These are phyloP conservation scores for Cladosporium sp. DNA, from an alignment of 2,329 filamentous ascomycete species.

Conservation along the genomic window DNA sequence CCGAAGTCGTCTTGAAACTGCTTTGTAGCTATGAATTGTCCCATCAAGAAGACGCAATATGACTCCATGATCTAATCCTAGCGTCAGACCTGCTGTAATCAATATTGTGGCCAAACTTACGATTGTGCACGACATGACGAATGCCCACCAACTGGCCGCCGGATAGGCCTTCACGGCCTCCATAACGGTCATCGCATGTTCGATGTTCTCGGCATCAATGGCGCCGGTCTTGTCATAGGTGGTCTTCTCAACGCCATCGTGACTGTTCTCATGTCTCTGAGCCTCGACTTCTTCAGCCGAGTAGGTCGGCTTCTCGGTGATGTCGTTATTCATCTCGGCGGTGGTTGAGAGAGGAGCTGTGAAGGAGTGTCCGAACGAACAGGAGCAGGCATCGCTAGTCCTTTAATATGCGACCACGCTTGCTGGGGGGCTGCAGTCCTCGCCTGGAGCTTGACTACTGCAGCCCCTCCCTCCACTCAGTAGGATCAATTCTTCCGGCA, in stretches of 20 bases:
- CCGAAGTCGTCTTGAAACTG: constrained; percentile 48
- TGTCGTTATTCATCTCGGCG: constrained; percentile 7
- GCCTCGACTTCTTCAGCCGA: constrained; percentile 1
- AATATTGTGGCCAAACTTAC: constrained; percentile 35
- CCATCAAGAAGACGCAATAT: constrained; percentile 59
- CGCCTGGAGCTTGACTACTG: background rate
- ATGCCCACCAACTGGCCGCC: constrained; percentile 52
- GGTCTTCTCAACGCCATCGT: constrained; percentile 7
- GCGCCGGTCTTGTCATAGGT: constrained; percentile 5
- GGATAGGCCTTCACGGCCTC: constrained; percentile 51
- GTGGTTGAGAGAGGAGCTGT: constrained; percentile 9
- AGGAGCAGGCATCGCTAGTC: constrained; percentile 1
- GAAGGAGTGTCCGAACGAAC: background rate
- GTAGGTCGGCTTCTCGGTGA: constrained; percentile 11
- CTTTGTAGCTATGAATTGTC: constrained; percentile 53
- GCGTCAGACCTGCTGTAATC: constrained; percentile 19
- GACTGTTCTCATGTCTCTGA: background rate
- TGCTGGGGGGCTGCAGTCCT: background rate
- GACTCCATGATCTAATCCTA: constrained; percentile 58
- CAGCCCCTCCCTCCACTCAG: background rate
- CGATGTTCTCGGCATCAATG: constrained; percentile 22
- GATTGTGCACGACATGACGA: constrained; percentile 54
- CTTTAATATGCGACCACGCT: background rate
- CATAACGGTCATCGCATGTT: constrained; percentile 49
- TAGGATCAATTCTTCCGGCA: background rate